A percentile compares a stretch with the other conserved stretches of the same genome.
phyloP scores from a whole-genome alignment of 2,329 filamentous ascomycete genomes.

The Diplodia seriata region DNA sequence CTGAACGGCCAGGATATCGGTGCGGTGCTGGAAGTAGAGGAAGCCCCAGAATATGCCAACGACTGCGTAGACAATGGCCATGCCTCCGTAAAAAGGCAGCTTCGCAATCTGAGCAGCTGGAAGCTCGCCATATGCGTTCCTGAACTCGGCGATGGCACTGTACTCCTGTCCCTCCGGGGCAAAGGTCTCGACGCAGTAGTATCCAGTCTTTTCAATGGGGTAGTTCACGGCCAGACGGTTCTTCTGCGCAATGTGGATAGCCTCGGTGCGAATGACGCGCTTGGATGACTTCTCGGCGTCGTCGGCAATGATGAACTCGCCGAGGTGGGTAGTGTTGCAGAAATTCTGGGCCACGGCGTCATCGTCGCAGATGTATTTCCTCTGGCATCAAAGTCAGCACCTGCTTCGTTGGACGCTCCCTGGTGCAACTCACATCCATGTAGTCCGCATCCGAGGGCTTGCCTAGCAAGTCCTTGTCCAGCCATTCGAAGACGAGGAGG shows the following conservation, averaged over 20 bases:
- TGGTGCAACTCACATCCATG: slow-evolving; percentile 39
- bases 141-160: slow-evolving; percentile 83
- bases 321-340: slow-evolving; percentile 79
- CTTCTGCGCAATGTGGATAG: slow-evolving; percentile 74
- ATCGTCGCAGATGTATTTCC: slow-evolving; percentile 77
- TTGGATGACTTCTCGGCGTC: slow-evolving; percentile 76
- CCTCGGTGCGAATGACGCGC: slow-evolving; percentile 77
- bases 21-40: slow-evolving; percentile 90
- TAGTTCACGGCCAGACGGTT: slow-evolving; percentile 79
- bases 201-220: slow-evolving; percentile 85
- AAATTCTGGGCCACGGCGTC: slow-evolving; percentile 70
- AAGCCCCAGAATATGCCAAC: slow-evolving; percentile 90
- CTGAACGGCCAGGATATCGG: slow-evolving; percentile 94
- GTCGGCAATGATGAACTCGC: slow-evolving; percentile 80
- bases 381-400: slow-evolving; percentile 49
- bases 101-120: slow-evolving; percentile 96
- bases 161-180: slow-evolving; percentile 73
- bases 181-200: slow-evolving; percentile 89
- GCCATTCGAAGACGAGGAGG: slow-evolving; percentile 93
- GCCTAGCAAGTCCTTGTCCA: slow-evolving; percentile 80
- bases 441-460: slow-evolving; percentile 54
- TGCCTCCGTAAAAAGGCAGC: slow-evolving; percentile 92
- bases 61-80: slow-evolving; percentile 91
- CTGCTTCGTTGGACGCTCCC: slow-evolving; percentile 35
- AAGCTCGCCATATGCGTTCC: slow-evolving; percentile 95